These are phyloP conservation scores for Patellaria atrata DNA, from an alignment of 495 filamentous ascomycete species.

Conservation along the genomic window DNA sequence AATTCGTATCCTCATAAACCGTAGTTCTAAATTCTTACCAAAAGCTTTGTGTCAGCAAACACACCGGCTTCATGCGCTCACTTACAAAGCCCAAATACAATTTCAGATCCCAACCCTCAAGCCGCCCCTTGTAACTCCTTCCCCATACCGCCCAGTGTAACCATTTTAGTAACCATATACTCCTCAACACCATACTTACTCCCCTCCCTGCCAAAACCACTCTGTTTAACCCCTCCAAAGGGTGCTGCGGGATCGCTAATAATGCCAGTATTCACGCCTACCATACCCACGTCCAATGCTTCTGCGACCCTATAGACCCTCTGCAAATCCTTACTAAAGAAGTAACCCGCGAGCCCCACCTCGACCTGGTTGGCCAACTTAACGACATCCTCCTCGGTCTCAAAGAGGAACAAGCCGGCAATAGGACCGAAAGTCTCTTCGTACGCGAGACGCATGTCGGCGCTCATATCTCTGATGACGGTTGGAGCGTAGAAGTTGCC, in stretches of 20 bases:
- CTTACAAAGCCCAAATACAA: no score
- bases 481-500: conserved; percentile 39
- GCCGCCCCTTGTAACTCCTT: conserved; percentile 13
- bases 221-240: conserved; percentile 89
- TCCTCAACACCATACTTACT: conserved; percentile 84
- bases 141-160: conserved; percentile 46
- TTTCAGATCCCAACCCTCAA: no score
- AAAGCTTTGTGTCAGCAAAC: no score
- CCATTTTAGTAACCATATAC: conserved; percentile 75
- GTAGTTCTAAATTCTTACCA: no score
- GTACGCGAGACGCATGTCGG: conserved; percentile 34
- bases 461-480: conserved; percentile 31
- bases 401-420: conserved; percentile 35
- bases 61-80: no score
- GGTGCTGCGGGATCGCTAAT: conserved; percentile 31
- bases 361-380: conserved; percentile 34
- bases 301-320: conserved; percentile 35
- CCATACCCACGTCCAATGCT: conserved; percentile 38
- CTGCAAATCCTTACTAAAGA: conserved; percentile 35
- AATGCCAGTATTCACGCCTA: conserved; percentile 36
- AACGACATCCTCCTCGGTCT: conserved; percentile 36
- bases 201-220: conserved; percentile 85
- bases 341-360: conserved; percentile 36
- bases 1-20: no score
- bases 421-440: conserved; percentile 50